These are phyloP conservation scores for Epichloe typhina DNA, from an alignment of 2,329 filamentous ascomycete genomes.

Conservation along the genomic window DNA sequence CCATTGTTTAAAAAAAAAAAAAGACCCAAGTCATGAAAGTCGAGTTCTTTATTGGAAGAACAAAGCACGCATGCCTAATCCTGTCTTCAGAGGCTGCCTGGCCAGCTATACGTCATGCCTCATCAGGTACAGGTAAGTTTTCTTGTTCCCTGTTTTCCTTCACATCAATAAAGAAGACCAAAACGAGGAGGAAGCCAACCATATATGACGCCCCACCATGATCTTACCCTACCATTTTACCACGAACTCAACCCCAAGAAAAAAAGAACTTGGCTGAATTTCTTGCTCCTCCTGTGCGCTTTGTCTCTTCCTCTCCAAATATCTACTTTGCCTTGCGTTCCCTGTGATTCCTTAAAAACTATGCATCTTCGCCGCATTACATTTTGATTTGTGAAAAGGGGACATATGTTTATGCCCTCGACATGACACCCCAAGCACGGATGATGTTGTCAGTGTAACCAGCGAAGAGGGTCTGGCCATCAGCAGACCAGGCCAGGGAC, in stretches of 20 bases:
- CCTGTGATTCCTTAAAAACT: not conserved
- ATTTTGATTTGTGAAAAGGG: slow-evolving; percentile 5
- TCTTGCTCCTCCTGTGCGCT: not conserved
- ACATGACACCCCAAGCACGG: slow-evolving; percentile 96
- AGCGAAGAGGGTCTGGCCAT: slow-evolving; percentile 98
- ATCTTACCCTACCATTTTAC: slow-evolving; percentile 25
- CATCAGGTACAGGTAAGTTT: slow-evolving; percentile 14
- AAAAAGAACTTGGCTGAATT: not conserved
- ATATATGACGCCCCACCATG: slow-evolving; percentile 31
- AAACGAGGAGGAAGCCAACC: slow-evolving; percentile 31
- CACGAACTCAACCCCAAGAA: slow-evolving; percentile 8
- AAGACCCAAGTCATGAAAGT: slow-evolving; percentile 10
- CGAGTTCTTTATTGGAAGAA: slow-evolving; percentile 26
- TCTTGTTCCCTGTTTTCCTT: slow-evolving; percentile 21
- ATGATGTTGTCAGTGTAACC: slow-evolving; percentile 99
- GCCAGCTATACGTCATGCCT: slow-evolving; percentile 25
- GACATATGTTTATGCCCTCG: slow-evolving; percentile 53
- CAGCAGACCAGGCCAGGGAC: slow-evolving; percentile 91
- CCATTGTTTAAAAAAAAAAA: not conserved
- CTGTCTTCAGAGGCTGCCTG: slow-evolving; percentile 24
- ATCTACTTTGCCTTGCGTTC: not conserved
- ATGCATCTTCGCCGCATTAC: not conserved
- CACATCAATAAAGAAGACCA: slow-evolving; percentile 29
- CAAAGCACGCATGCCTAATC: slow-evolving; percentile 24
- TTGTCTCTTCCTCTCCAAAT: not conserved